Evolutionary conservation across 371 early-diverging fungal species (phyloP), one percentile per base, ranked within the genome.

Genomic region (Sporodiniella umbellata): DNA sequence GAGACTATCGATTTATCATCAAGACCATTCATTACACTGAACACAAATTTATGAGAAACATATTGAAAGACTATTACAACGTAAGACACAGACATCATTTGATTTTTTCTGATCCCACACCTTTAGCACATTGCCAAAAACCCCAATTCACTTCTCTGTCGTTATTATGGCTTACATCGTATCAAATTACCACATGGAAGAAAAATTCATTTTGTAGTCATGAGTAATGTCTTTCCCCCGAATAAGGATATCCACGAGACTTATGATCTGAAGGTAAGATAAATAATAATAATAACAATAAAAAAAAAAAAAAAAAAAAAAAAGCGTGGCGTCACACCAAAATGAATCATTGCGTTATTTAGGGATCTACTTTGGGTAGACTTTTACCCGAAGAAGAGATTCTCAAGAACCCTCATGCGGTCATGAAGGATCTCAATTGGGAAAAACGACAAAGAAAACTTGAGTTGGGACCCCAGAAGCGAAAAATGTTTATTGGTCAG

Each of bases 181-280:
- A 93, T 98, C 49, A 96, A 95, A 72, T 73, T 93, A 31, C 96
- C 96, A n/a, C 89, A 88, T 30, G 87, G 91, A 42, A 79, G 83
- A 35, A 96, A 96, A 70, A 93, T 98, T 48, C 95, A 98, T 70
- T 98, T 98, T 71, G 94, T 98, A n/a, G 96, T 98, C 48, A 98
- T 98, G 99, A 92, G 92, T 61, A 98, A 98, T 64, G 91, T 98
- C 8, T 93, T 96, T 66, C 98, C 99, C 3, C 88, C 96, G 3
- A 89, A 91, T 75, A 89, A 92, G 72, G 96, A 97, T 71, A 93
- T 98, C 42, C 98, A 98, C 61, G 94, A 94, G 63, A 89, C 87
- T 18, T 98, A 90, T 60, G 99, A 98, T 64, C 72, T 98, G 50
- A 98, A 98, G 84, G 89, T 71, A 67, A 4, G 14, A 35, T 15